Base-by-base conservation (phyloP, 768 basidiomycete genomes). In the Amanita subjunquillea region DNA sequence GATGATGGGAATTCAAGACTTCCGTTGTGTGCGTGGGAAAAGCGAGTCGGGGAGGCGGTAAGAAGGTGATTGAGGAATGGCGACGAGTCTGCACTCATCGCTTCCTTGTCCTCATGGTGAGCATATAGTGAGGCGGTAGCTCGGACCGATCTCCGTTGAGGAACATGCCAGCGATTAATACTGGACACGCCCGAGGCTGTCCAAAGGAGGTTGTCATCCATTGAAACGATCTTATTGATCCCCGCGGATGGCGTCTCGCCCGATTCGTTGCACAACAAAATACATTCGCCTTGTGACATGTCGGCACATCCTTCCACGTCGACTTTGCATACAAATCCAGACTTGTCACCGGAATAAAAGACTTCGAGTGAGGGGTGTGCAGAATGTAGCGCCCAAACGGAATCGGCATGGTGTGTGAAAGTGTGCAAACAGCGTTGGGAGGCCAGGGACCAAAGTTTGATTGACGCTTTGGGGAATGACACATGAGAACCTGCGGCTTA, bases 341-440 rank as follows among this genome's bases (percentile, higher is more conserved):
- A 80, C 27, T 88, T 79, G 60, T 97, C 95, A 8, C 95, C 96
- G 0, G 94, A 96, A 68, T 95, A 97, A 71, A 99, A 99, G 2
- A 82, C 75, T 63, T 82, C 75, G 48, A 99, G 74, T 6, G 85
- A 82, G 0, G 93, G 90, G 63, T 98, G 93, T 0, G 81, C 75
- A 7, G 93, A 95, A 62, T 80, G 82, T 6, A 99, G 72, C 0
- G 94, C 85, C 95, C 96, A 98, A 43, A 97, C 92, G 12, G 87
- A 88, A 55, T 94, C 91, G 12, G 88, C 83, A 64, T 98, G 95
- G 62, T 97, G 86, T 0, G 90, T 89, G 70, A 97, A 99, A 2
- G 95, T 98, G 61, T 99, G 93, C 13, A 99, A 69, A 61, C 92
- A 95, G 9, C 88, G 78, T 63, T 97, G 93, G 0, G 90, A 81